phyloP scores from a whole-genome alignment of 78 protist species.

The Tieghemostelium lacteum region DNA sequence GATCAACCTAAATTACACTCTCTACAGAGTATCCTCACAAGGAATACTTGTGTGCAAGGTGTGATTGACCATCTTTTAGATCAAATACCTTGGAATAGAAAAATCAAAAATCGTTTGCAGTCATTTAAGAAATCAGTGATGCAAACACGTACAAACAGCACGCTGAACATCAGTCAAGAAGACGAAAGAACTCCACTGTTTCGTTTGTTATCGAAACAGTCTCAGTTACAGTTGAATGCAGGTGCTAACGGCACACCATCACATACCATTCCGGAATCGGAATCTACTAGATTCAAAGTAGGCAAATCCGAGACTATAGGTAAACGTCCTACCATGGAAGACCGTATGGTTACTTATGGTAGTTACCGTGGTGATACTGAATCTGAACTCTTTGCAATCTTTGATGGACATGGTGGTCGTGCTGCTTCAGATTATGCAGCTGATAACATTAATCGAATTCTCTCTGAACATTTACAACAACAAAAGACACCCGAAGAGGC shows the following conservation, averaged over 20 bases:
- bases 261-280: too few relatives aligned
- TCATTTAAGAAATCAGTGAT: slow-evolving; percentile 38
- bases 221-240: not conserved
- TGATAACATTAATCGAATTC: slow-evolving; percentile 55
- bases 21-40: not conserved
- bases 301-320: slow-evolving; percentile 72
- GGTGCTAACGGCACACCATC: too few relatives aligned
- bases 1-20: slow-evolving; percentile 42
- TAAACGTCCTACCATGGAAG: slow-evolving; percentile 80
- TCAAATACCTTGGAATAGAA: slow-evolving; percentile 30
- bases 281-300: slow-evolving; percentile 23
- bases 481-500: slow-evolving; percentile 29
- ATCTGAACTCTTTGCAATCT: slow-evolving; percentile 46
- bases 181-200: slow-evolving; percentile 68
- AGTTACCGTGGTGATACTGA: slow-evolving; percentile 5
- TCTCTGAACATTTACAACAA: slow-evolving; percentile 30
- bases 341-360: slow-evolving; percentile 69
- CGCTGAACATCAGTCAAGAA: slow-evolving; percentile 7
- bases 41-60: slow-evolving; percentile 38
- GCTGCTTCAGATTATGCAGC: slow-evolving; percentile 73
- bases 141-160: slow-evolving; percentile 39
- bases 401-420: slow-evolving; percentile 75
- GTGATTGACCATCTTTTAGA: slow-evolving; percentile 38
- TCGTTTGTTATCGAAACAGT: not conserved
- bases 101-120: slow-evolving; percentile 23